Base-by-base conservation (phyloP, 305 asterid genomes). In the Nicotiana rustica region DNA sequence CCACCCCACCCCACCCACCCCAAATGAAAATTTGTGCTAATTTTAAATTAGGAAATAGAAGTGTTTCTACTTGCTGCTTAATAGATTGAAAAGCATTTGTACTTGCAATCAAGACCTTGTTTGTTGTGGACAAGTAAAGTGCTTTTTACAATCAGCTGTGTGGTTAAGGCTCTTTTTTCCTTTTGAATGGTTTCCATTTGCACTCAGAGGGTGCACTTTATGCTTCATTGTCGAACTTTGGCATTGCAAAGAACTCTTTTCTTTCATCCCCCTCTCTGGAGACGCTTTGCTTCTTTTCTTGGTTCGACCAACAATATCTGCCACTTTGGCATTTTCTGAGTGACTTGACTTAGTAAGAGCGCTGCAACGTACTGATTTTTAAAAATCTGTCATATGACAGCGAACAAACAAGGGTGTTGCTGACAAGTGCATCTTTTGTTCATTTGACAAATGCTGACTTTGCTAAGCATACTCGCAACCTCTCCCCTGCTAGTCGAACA, bases 401-500 rank as follows among this genome's bases (percentile, higher is more conserved):
- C 33, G 94, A 91, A 83, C 97, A 88, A 83, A 93, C 97, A 31
- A 90, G 92, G 86, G 96, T 84, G 78, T 86, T 91, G 88, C 86
- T 94, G 56, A 90, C 93, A 52, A 93, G 91, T 87, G 97, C 97
- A 29, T 93, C 97, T 68, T 94, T 88, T 90, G 89, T 93, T 81
- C 91, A 91, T 86, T 87, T 94, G 90, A 93, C 87, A 84, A 86
- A 89, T 82, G 86, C 82, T 14, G 93, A 90, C 80, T 82, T 88
- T 81, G 85, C 86, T 81, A 89, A 87, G 88, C 93, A 93, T 85
- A 92, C 92, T 15, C 86, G 95, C 79, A 94, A 93, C 31, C 95
- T 94, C 17, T 86, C 98, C 78, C 97, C 97, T 33, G 98, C 97
- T 49, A 93, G 97, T 86, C 92, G 91, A 83, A 88, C 95, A 82